A percentile compares a stretch with the other conserved stretches of the same genome.
Evolutionary conservation across 192 early-diverging fungal genomes (phyloP).

Genomic region (Jimgerdemannia lactiflua): DNA sequence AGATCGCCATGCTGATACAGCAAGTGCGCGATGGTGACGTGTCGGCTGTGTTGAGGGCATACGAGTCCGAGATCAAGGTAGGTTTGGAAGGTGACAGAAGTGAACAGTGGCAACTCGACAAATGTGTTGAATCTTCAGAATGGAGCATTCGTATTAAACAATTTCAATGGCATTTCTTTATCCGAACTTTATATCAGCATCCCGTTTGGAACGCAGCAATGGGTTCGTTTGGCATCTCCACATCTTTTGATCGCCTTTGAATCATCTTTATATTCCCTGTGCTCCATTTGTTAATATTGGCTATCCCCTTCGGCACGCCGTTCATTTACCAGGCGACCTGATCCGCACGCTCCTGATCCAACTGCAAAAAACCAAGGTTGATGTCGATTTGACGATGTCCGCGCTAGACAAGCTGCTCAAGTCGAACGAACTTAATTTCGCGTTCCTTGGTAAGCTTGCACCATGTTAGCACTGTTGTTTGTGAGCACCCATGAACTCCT

Average conservation of each 20-base stretch:
- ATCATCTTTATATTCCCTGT: conserved; percentile 39
- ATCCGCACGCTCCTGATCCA: conserved; percentile 74
- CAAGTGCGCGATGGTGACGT: conserved; percentile 79
- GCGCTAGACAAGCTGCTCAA: conserved; percentile 90
- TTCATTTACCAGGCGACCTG: conserved; percentile 47
- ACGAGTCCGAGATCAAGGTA: conserved; percentile 73
- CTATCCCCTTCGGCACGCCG: no score
- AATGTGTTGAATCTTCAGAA: not conserved
- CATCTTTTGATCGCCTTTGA: no score
- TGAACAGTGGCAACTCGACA: not conserved
- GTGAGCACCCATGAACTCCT: not conserved
- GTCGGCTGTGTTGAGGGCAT: conserved; percentile 69
- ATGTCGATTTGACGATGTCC: conserved; percentile 87
- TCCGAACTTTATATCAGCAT: not conserved
- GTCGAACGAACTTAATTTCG: conserved; percentile 95
- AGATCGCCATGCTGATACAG: conserved; percentile 46
- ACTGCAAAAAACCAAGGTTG: conserved; percentile 94
- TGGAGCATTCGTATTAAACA: not conserved
- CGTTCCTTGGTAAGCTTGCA: conserved; percentile 60
- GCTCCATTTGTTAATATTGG: conserved; percentile 23
- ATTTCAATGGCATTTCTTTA: not conserved
- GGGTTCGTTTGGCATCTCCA: not conserved
- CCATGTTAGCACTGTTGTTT: not conserved
- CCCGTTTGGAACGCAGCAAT: not conserved
- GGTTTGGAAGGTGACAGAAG: conserved; percentile 12